phyloP scores from a whole-genome alignment of 108 stramenopile species.

The Aurantiochytrium sp. region DNA sequence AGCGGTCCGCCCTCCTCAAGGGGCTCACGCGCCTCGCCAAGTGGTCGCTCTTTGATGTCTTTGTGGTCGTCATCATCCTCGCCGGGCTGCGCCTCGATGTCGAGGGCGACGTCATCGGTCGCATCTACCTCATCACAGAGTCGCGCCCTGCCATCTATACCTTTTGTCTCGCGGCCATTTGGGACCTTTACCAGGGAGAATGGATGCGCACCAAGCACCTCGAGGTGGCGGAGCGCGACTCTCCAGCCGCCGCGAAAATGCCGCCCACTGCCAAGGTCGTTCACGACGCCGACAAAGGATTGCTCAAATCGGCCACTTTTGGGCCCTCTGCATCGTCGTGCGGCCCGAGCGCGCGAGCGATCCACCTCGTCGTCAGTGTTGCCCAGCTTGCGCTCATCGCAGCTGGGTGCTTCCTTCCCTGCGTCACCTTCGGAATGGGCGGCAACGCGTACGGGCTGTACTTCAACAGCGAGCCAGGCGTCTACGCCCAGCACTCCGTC shows the following conservation, averaged over 20 bases:
- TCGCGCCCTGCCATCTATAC: neutral
- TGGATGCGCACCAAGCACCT: constrained; percentile 7
- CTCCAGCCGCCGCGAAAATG: no score
- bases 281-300: no score
- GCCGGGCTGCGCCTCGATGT: neutral
- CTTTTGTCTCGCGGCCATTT: neutral
- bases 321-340: no score
- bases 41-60: constrained; percentile 2
- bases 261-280: no score
- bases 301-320: no score
- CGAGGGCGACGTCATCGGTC: neutral
- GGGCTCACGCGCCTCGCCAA: constrained; percentile 2
- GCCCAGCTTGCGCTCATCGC: neutral
- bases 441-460: neutral
- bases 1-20: neutral
- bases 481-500: neutral
- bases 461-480: neutral
- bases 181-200: neutral
- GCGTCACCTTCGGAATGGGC: neutral
- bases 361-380: neutral
- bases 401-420: neutral
- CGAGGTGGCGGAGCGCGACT: neutral
- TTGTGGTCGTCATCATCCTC: constrained; percentile 15
- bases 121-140: neutral
- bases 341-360: neutral